Evolutionary conservation across 108 stramenopile genomes (phyloP).

Genomic region (Aurantiochytrium sp.): DNA sequence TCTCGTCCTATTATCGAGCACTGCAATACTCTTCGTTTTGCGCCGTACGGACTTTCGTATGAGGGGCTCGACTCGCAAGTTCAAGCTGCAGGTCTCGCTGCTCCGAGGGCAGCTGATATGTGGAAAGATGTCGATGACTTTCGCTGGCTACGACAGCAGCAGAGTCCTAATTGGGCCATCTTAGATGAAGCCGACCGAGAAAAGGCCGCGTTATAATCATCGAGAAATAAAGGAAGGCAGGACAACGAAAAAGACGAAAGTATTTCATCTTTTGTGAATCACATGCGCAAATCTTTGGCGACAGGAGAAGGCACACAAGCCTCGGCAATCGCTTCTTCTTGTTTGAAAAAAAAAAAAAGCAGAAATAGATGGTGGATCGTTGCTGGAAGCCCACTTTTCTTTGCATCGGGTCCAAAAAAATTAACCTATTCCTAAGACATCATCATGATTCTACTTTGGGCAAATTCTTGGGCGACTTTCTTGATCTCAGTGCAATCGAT

Average conservation of each 20-base stretch:
- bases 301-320: no score
- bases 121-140: constrained; percentile 45
- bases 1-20: constrained; percentile 49
- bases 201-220: not conserved
- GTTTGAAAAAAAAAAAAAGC: no score
- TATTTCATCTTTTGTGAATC: not conserved
- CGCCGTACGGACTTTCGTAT: constrained; percentile 28
- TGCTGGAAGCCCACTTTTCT: no score
- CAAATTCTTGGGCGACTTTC: not conserved
- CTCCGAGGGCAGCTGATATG: constrained; percentile 7
- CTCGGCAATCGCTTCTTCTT: no score
- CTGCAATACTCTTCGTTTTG: constrained; percentile 37
- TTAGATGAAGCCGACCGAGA: constrained; percentile 31
- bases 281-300: not conserved
- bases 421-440: no score
- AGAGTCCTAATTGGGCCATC: constrained; percentile 38
- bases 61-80: constrained; percentile 21
- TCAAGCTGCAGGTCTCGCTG: constrained; percentile 4
- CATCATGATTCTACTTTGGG: no score
- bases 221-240: no score
- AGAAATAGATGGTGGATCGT: no score
- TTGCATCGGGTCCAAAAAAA: no score
- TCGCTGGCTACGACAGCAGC: constrained; percentile 39
- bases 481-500: not conserved
- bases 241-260: no score